A percentile compares a stretch with the other conserved stretches of the same genome.
phyloP scores from a whole-genome alignment of 1,284 basidiomycete species.

The Puccinia horiana region DNA sequence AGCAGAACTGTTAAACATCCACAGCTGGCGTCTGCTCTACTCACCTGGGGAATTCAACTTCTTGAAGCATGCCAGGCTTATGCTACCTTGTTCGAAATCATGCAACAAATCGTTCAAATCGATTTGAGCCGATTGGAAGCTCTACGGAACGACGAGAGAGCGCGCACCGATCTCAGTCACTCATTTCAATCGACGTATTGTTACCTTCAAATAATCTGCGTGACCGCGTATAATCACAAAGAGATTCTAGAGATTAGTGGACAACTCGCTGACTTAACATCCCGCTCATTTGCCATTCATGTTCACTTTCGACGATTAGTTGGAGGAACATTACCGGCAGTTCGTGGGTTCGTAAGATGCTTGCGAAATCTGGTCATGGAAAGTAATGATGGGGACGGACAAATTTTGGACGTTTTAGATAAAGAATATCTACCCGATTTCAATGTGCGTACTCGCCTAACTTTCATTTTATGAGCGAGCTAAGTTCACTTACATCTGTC shows the following conservation, averaged over 20 bases:
- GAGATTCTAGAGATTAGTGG: slow-evolving; percentile 37
- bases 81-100: slow-evolving; percentile 28
- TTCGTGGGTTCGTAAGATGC: slow-evolving; percentile 29
- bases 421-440: slow-evolving; percentile 34
- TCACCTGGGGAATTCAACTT: slow-evolving; percentile 44
- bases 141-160: slow-evolving; percentile 22
- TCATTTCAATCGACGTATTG: slow-evolving; percentile 21
- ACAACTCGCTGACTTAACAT: slow-evolving; percentile 25
- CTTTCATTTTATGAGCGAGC: neutral
- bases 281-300: slow-evolving; percentile 24
- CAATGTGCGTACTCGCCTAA: slow-evolving; percentile 10
- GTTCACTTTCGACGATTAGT: slow-evolving; percentile 37
- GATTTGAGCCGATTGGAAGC: slow-evolving; percentile 33
- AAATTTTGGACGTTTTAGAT: slow-evolving; percentile 45
- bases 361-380: slow-evolving; percentile 34
- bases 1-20: slow-evolving; percentile 4
- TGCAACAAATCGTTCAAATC: slow-evolving; percentile 34
- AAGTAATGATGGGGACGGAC: slow-evolving; percentile 23
- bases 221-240: slow-evolving; percentile 24
- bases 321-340: neutral
- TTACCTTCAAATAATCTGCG: slow-evolving; percentile 43
- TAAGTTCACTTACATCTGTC: neutral
- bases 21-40: slow-evolving; percentile 35
- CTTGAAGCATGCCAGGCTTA: slow-evolving; percentile 40
- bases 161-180: slow-evolving; percentile 8